Conservation (phyloP, 352 stramenopile genomes). For the Phytophthora citricola region DNA sequence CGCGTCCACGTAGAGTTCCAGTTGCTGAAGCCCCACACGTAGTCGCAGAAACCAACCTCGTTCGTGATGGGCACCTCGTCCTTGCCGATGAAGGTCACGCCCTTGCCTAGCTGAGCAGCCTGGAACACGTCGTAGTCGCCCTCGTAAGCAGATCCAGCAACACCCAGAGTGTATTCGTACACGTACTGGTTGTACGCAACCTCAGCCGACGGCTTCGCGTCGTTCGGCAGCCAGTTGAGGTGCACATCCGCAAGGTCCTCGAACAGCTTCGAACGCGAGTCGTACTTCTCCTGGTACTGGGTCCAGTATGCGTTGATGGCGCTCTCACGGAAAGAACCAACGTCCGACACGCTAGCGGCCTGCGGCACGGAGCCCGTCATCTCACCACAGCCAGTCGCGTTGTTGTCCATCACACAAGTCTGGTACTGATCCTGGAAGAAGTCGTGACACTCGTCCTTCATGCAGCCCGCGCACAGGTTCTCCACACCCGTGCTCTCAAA, state of each 20-base stretch:
- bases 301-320: constrained; percentile 53
- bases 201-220: constrained; percentile 47
- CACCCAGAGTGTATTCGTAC: constrained; percentile 61
- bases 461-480: constrained; percentile 71
- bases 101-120: constrained; percentile 53
- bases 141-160: constrained; percentile 35
- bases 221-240: constrained; percentile 52
- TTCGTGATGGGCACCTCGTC: constrained; percentile 71
- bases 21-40: constrained; percentile 73
- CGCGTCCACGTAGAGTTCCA: constrained; percentile 75
- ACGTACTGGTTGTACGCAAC: constrained; percentile 65
- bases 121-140: constrained; percentile 50
- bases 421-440: constrained; percentile 67
- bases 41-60: constrained; percentile 68
- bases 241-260: constrained; percentile 62
- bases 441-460: constrained; percentile 61
- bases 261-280: constrained; percentile 58
- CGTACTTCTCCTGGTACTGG: constrained; percentile 55
- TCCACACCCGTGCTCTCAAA: constrained; percentile 61
- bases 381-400: constrained; percentile 65
- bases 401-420: constrained; percentile 50
- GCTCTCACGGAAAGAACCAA: constrained; percentile 50
- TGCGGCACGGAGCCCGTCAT: constrained; percentile 61
- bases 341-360: constrained; percentile 35
- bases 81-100: constrained; percentile 63